Evolutionary conservation across 177 flowering plant species (phyloP).

Genomic region (Vitis hybrid): DNA sequence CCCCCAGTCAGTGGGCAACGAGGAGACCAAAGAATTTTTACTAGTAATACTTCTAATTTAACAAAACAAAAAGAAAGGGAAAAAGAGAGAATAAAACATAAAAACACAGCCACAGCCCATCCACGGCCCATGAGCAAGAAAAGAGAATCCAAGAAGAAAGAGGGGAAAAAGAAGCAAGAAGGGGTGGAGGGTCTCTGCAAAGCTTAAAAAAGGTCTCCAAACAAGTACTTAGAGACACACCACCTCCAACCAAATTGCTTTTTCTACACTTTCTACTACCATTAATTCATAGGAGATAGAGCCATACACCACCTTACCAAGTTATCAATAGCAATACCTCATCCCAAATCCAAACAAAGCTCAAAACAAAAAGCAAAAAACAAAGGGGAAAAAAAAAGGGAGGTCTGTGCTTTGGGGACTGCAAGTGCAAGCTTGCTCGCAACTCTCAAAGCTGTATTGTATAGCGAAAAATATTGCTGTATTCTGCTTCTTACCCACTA

Average conservation of each 20-base stretch:
- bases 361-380: conserved; percentile 27
- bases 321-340: conserved; percentile 2
- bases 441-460: conserved; percentile 30
- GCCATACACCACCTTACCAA: conserved; percentile 24
- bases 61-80: conserved; percentile 3
- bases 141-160: conserved; percentile 25
- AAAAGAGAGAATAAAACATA: not conserved
- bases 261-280: conserved; percentile 18
- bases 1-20: no score
- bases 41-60: not conserved
- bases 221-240: conserved; percentile 25
- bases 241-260: conserved; percentile 31
- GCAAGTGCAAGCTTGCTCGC: conserved; percentile 41
- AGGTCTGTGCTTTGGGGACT: conserved; percentile 39
- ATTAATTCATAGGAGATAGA: conserved; percentile 18
- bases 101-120: conserved; percentile 6
- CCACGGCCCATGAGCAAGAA: conserved; percentile 17
- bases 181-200: conserved; percentile 1
- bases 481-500: conserved; percentile 19
- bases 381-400: not conserved
- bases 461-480: conserved; percentile 15
- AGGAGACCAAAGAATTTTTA: no score
- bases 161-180: not conserved
- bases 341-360: conserved; percentile 21
- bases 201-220: conserved; percentile 6